A percentile compares a stretch with the other conserved stretches of the same genome.
Evolutionary conservation across 2,329 filamentous ascomycete species (phyloP).

Genomic region (Helicocarpus griseus): DNA sequence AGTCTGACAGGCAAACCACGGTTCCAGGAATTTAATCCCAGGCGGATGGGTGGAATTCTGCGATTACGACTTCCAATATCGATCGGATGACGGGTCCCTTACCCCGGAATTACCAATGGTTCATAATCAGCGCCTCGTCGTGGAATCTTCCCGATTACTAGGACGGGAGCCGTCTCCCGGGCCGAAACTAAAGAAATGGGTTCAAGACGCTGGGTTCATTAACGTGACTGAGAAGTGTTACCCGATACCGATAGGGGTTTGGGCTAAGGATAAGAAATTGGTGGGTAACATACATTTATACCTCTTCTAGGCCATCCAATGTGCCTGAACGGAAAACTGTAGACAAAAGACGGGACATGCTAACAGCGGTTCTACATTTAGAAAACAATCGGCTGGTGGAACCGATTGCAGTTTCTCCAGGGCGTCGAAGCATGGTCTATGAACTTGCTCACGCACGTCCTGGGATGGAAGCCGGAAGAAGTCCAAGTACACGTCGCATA

Average conservation of each 20-base stretch:
- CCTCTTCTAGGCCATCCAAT: not conserved
- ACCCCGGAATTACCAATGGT: constrained; percentile 5
- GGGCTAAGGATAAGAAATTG: constrained; percentile 9
- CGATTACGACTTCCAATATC: constrained; percentile 22
- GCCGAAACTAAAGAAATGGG: constrained; percentile 7
- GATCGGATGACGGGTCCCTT: constrained; percentile 22
- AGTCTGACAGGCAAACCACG: not conserved
- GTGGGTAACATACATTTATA: not conserved
- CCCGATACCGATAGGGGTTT: constrained; percentile 9
- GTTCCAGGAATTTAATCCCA: constrained; percentile 8
- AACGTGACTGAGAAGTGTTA: constrained; percentile 9
- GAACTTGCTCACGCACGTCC: constrained; percentile 9
- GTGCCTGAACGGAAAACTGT: not conserved
- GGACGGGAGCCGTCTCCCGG: constrained; percentile 12
- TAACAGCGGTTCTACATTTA: not conserved
- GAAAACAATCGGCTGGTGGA: constrained; percentile 15
- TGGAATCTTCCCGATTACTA: constrained; percentile 17
- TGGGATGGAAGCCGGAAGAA: constrained; percentile 12
- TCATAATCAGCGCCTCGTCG: constrained; percentile 8
- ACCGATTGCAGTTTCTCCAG: constrained; percentile 10
- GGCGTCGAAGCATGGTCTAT: constrained; percentile 15
- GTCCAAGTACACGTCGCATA: not conserved
- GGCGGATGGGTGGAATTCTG: constrained; percentile 30
- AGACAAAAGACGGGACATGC: not conserved
- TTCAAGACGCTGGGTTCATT: constrained; percentile 9